Base-by-base conservation (phyloP, 2,329 filamentous ascomycete species). In the Monosporascus sp. region DNA sequence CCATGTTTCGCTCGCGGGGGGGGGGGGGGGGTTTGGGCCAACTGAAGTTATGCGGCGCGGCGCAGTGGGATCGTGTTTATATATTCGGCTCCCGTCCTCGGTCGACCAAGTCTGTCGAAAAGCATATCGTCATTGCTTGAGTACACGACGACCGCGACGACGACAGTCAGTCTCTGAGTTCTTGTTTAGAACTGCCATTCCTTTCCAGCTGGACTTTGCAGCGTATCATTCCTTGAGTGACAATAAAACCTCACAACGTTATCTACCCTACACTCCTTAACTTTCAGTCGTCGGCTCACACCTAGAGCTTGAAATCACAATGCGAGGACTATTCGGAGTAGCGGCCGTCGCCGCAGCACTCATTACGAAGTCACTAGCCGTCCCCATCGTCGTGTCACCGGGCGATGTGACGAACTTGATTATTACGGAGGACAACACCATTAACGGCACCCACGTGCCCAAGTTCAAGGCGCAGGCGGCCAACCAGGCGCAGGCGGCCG, bases 401-500 rank as follows among this genome's bases (percentile, higher is more conserved):
- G 70, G 72, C 20, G 57, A 48, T 6, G 54, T 62, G 11, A 52
- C 66, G 5, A 61, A 73, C 16, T 56, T 76, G 6, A 53, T 71
- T 24, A 62, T 76, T 26, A 71, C 68, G 24, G 60, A 69, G 14
- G 55, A 69, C 4, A 75, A 76, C 54, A 70, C 71, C 0, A 58
- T 77, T 40, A 74, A 76, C 53, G 67, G 71, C 14, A 72, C 73
- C 14, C 52, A 46, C 43, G 43, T 46, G 43, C 43, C 22, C 14
- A 8, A n/a, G 7, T 27, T 24, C 11, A 27, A 26, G 22, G 43
- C 24, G n/a, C 22, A 27, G 11, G n/a, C 34, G 3, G n/a, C 52
- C 16, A 50, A 40, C 14, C 22, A 56, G 16, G 53, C 52, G 3
- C 26, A 44, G 1, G 49, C 37, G 5, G 52, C 31, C 27, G 40